phyloP scores from a whole-genome alignment of 805 yeast genomes.

The Cyberlindnera meyerae region DNA sequence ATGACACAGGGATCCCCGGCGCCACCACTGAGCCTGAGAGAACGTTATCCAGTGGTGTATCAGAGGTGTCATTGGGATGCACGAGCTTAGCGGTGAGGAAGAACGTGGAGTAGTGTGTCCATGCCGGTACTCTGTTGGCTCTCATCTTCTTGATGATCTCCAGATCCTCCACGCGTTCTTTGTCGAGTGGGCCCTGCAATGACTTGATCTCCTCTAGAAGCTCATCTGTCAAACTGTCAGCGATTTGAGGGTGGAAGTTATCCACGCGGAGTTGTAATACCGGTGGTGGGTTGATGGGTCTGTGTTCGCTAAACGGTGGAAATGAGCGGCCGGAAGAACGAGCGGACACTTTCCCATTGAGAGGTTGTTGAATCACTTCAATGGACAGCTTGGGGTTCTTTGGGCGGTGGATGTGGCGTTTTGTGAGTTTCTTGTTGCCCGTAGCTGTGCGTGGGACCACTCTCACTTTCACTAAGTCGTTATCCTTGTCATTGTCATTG shows the following conservation, averaged over 20 bases:
- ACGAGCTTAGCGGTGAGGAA: slow-evolving; percentile 21
- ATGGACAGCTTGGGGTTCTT: slow-evolving; percentile 15
- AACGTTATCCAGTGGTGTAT: slow-evolving; percentile 14
- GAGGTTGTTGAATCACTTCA: slow-evolving; percentile 27
- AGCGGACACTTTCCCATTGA: slow-evolving; percentile 28
- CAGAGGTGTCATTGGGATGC: slow-evolving; percentile 1
- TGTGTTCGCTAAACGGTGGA: slow-evolving; percentile 28
- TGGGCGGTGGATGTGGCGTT: slow-evolving; percentile 18
- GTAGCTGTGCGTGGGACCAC: slow-evolving; percentile 15
- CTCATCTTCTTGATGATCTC: slow-evolving; percentile 16
- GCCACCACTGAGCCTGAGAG: slow-evolving; percentile 23
- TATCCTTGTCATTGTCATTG: slow-evolving; percentile 1
- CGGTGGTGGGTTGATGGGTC: slow-evolving; percentile 32
- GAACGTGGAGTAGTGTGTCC: slow-evolving; percentile 27
- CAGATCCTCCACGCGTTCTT: slow-evolving; percentile 20
- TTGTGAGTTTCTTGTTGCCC: slow-evolving; percentile 4
- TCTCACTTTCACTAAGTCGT: slow-evolving; percentile 1
- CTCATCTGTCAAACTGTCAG: slow-evolving; percentile 11
- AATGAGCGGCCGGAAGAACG: slow-evolving; percentile 17
- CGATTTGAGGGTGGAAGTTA: slow-evolving; percentile 10
- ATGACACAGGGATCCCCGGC: slow-evolving; percentile 23
- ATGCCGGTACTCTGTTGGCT: slow-evolving; percentile 18
- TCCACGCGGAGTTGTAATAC: slow-evolving; percentile 24
- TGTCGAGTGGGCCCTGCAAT: slow-evolving; percentile 11
- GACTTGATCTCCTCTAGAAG: slow-evolving; percentile 6